A percentile compares a stretch with the other conserved stretches of the same genome.
phyloP scores from a whole-genome alignment of 768 basidiomycete genomes.

The Rhodotorula kratochvilovae region DNA sequence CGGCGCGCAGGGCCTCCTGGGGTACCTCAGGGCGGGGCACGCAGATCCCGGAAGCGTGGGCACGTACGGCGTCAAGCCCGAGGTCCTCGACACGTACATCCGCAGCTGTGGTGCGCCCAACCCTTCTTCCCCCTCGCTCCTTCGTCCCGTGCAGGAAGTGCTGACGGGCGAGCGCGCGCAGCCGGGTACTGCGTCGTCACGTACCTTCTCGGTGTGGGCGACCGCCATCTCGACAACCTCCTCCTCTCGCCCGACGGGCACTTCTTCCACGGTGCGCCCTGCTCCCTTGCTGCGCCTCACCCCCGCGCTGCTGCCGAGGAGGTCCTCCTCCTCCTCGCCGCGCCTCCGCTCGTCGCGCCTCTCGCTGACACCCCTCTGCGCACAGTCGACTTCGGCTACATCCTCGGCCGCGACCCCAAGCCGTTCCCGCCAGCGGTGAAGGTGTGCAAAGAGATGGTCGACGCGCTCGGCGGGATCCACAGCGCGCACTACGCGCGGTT shows the following conservation, averaged over 20 bases:
- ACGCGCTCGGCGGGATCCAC: slow-evolving; percentile 96
- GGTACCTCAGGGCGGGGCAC: slow-evolving; percentile 76
- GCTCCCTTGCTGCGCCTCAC: not conserved
- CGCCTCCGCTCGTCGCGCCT: too few relatives aligned
- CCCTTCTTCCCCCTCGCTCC: not conserved
- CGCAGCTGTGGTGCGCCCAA: slow-evolving; percentile 78
- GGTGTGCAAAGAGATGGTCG: slow-evolving; percentile 99
- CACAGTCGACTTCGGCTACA: slow-evolving; percentile 95
- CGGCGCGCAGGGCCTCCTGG: slow-evolving; percentile 66
- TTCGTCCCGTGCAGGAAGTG: too few relatives aligned
- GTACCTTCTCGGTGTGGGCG: slow-evolving; percentile 91
- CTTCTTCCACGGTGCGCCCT: slow-evolving; percentile 80
- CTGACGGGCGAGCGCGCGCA: slow-evolving; percentile 45
- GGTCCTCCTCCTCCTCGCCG: too few relatives aligned
- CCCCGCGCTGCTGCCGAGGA: too few relatives aligned
- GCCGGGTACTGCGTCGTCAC: slow-evolving; percentile 98
- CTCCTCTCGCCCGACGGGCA: slow-evolving; percentile 90
- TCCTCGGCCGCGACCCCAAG: slow-evolving; percentile 93
- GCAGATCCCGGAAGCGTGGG: slow-evolving; percentile 93
- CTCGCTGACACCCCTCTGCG: not conserved
- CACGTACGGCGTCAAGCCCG: slow-evolving; percentile 88
- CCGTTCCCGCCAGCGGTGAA: slow-evolving; percentile 97
- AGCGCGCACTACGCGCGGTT: slow-evolving; percentile 94
- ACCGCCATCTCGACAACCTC: slow-evolving; percentile 92
- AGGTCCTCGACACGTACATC: slow-evolving; percentile 92